A percentile compares a stretch with the other conserved stretches of the same genome.
Evolutionary conservation across 768 basidiomycete genomes (phyloP).

Genomic region (Tulasnella sp.): DNA sequence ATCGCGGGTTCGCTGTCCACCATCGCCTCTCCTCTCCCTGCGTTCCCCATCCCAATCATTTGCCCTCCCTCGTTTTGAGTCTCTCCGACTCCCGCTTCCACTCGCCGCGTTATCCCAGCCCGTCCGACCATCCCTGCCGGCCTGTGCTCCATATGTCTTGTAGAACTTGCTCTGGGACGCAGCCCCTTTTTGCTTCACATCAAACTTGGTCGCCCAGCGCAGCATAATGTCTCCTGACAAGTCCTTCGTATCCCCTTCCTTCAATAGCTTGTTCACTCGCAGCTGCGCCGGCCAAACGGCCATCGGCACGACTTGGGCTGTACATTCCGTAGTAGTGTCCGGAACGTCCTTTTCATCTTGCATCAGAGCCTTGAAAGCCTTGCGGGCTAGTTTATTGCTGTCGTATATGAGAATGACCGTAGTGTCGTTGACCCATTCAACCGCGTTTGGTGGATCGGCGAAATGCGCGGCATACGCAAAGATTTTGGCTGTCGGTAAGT

Average conservation of each 20-base stretch:
- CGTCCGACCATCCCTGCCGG: conserved; percentile 51
- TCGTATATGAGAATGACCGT: conserved; percentile 74
- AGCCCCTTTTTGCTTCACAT: conserved; percentile 73
- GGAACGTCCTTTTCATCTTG: conserved; percentile 32
- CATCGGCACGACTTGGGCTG: conserved; percentile 63
- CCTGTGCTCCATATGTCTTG: conserved; percentile 55
- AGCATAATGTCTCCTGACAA: conserved; percentile 55
- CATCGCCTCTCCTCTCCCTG: conserved; percentile 26
- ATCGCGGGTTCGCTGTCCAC: conserved; percentile 44
- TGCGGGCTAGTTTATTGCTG: conserved; percentile 44
- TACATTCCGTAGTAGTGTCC: conserved; percentile 43
- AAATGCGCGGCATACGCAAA: conserved; percentile 80
- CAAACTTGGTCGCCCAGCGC: conserved; percentile 65
- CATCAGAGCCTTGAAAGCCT: conserved; percentile 20
- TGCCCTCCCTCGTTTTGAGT: conserved; percentile 7
- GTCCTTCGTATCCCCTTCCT: conserved; percentile 52
- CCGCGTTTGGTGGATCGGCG: conserved; percentile 56
- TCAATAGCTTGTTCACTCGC: conserved; percentile 58
- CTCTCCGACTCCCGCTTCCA: conserved; percentile 5
- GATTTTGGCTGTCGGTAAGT: conserved; percentile 65
- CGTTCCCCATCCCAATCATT: conserved; percentile 19
- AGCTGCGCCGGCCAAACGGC: conserved; percentile 74
- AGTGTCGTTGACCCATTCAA: conserved; percentile 83
- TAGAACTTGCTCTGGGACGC: conserved; percentile 70
- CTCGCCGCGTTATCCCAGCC: conserved; percentile 34